Evolutionary conservation across 2,329 filamentous ascomycete genomes (phyloP).

Genomic region (Epichloe sp.): DNA sequence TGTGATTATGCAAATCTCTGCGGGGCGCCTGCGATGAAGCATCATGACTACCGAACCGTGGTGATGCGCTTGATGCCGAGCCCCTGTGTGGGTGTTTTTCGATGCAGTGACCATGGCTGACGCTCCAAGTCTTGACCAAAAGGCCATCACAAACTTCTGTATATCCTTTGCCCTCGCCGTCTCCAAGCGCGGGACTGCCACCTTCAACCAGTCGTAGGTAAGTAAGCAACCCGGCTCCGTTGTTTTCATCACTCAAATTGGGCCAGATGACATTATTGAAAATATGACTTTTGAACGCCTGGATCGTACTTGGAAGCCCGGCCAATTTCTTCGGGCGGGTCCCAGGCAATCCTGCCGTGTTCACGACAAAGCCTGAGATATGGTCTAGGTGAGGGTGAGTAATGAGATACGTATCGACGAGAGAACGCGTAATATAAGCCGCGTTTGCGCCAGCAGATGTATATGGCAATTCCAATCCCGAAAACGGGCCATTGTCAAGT

Average conservation of each 20-base stretch:
- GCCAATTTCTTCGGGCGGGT: constrained; percentile 75
- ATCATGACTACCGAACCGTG: constrained; percentile 37
- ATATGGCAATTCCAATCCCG: constrained; percentile 59
- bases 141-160: constrained; percentile 79
- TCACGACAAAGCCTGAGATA: constrained; percentile 80
- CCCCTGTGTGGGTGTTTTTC: constrained; percentile 57
- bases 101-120: constrained; percentile 85
- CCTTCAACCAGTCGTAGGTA: constrained; percentile 83
- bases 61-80: constrained; percentile 34
- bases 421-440: constrained; percentile 59
- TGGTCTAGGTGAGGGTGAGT: constrained; percentile 98
- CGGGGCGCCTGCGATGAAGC: constrained; percentile 20
- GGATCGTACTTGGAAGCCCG: constrained; percentile 76
- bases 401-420: constrained; percentile 81
- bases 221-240: constrained; percentile 81
- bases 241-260: constrained; percentile 91
- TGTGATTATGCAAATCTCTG: constrained; percentile 15
- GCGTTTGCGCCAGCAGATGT: constrained; percentile 63
- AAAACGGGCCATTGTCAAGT: constrained; percentile 60
- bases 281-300: constrained; percentile 83
- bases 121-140: constrained; percentile 73
- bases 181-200: constrained; percentile 70
- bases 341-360: constrained; percentile 75
- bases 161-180: constrained; percentile 70
- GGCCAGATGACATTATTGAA: constrained; percentile 99